Evolutionary conservation across 306 rosid species (phyloP).

Genomic region (Malus sieversii): DNA sequence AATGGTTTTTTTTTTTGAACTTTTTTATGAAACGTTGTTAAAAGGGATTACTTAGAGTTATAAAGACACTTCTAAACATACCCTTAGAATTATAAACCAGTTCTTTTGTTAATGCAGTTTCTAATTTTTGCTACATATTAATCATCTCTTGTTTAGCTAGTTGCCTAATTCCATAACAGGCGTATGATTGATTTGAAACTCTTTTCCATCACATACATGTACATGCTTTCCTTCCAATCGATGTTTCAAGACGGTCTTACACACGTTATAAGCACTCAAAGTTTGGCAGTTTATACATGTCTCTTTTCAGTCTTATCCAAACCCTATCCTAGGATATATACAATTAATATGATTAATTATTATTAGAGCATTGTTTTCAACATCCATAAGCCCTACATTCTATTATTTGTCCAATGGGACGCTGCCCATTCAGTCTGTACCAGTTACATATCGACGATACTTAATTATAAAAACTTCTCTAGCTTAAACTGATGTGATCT

Average conservation of each 20-base stretch:
- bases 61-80: neutral
- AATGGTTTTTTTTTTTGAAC: too few species aligned
- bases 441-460: neutral
- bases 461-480: neutral
- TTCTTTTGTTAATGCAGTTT: neutral
- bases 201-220: too few species aligned
- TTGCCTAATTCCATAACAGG: neutral
- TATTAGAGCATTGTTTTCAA: neutral
- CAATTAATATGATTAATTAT: neutral
- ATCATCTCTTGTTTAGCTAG: too few species aligned
- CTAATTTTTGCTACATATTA: neutral
- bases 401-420: neutral
- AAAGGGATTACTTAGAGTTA: neutral
- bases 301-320: slow-evolving; percentile 8
- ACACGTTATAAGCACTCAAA: too few species aligned
- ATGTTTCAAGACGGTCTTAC: neutral
- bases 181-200: too few species aligned
- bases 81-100: neutral
- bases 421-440: neutral
- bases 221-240: neutral
- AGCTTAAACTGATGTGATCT: neutral
- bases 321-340: neutral
- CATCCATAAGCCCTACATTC: neutral
- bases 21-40: neutral
- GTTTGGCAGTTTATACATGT: neutral